Conservation (phyloP, 176 grass and related monocot genomes). For the Pontederia crassipes region DNA sequence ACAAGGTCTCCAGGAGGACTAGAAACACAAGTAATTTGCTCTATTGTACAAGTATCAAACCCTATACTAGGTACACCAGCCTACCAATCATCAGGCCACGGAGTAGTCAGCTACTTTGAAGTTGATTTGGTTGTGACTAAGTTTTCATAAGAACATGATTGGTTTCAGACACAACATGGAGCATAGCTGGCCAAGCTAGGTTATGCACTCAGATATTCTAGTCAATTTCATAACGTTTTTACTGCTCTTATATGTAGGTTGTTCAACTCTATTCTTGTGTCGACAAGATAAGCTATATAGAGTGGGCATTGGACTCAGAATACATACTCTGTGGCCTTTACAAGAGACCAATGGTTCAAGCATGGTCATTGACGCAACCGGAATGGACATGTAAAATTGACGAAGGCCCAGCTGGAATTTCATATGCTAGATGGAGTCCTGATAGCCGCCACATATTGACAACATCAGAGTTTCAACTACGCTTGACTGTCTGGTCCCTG, state of each 20-base stretch:
- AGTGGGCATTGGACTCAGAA: constrained; percentile 91
- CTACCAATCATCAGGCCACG: no score
- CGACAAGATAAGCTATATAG: constrained; percentile 86
- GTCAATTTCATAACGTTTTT: background rate
- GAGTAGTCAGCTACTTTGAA: no score
- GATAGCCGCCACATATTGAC: constrained; percentile 92
- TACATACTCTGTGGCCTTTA: constrained; percentile 88
- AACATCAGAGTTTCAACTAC: constrained; percentile 94
- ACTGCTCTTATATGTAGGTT: constrained; percentile 32
- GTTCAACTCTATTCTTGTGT: constrained; percentile 88
- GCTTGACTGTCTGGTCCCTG: constrained; percentile 86
- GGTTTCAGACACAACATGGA: no score
- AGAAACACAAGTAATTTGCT: no score
- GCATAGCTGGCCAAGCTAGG: background rate
- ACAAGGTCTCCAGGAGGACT: no score
- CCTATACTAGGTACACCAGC: no score
- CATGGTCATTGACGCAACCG: constrained; percentile 81
- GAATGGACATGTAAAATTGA: constrained; percentile 99
- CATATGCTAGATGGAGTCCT: constrained; percentile 88
- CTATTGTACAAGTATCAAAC: no score
- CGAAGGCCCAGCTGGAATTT: constrained; percentile 77
- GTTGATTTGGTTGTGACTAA: no score
- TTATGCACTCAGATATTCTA: background rate
- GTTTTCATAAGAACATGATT: no score
- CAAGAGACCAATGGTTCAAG: constrained; percentile 89